Base-by-base conservation (phyloP, 2,329 filamentous ascomycete genomes). In the Cladosporium oxysporum region DNA sequence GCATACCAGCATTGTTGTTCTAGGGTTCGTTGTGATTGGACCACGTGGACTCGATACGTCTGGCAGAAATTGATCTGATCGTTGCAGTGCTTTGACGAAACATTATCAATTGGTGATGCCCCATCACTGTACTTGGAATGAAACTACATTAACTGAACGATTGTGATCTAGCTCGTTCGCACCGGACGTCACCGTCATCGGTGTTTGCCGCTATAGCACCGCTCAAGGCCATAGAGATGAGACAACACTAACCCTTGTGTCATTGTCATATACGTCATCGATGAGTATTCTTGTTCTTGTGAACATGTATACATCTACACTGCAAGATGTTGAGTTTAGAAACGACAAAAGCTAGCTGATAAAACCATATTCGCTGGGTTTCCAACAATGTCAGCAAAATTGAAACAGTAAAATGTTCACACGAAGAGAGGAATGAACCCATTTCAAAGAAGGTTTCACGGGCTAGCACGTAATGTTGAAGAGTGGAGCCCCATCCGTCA, bases 401-500 rank as follows among this genome's bases (percentile, higher is more conserved):
- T 12, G 29, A 31, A 31, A 31, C 5, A 31, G 29, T 31, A 31
- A 31, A 31, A 35, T 35, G 33, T 35, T 35, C 33, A 35, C 11
- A 35, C 33, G 33, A 35, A 35, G 35, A 41, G 35, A 41, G 18
- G 35, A 18, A 18, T 41, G 7, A 16, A 31, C 3, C 29, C 33
- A 35, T 35, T 41, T 5, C 7, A n/a, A 44, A 47, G 41, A 47
- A 47, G 41, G 41, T 47, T 47, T 23, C 8, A 44, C 6, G 21
- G 6, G 41, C 3, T 47, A 21, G 28, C 31, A 58, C 31, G 55
- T 41, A 58, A 58, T 57, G n/a, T 35, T 57, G 21, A 29, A 58
- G 29, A 58, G 55, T 58, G 55, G 55, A 58, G 4, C 55, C 33
- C 52, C n/a, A 26, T 28, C 50, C 50, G 10, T 58, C 55, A 58